Base-by-base conservation (phyloP, 2,329 filamentous ascomycete genomes). In the Phyllosticta citrichinensis region DNA sequence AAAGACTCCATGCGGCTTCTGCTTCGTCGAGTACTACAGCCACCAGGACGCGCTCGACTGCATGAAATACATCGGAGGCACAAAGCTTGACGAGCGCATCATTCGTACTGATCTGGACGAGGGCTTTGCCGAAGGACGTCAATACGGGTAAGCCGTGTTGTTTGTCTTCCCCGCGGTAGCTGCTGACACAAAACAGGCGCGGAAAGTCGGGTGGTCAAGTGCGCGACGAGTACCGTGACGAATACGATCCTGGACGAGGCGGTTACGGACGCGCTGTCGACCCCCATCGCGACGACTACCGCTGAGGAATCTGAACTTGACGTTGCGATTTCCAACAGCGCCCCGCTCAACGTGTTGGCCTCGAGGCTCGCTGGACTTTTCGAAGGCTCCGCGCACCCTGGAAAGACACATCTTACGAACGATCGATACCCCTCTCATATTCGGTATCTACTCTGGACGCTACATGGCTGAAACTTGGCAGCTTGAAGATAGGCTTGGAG, bases 1-100 rank as follows among this genome's bases (percentile, higher is more conserved):
- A 76, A 99, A 99, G 80, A 99, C 94, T 0, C 94, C 94, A 1
- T 99, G 94, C 76, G 94, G 94, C 51, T 99, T 99, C 81, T 99
- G 94, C 81, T 99, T 99, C 72, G 94, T 99, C 70, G 94, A 99
- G 77, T 99, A 99, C 79, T 97, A 97, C 79, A 97, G 87, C 30
- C 94, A 97, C 74, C 88, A 96, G 72, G 94, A 99, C 74, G 94
- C 94, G 9, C 82, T 99, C 56, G 94, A 99, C 74, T 97, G 93
- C 76, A 87, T 99, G 86, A 99, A 97, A 77, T 99, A 97, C 74
- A 87, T 99, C 69, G 94, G 94, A 61, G 94, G 94, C 62, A 99
- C 94, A 40, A 99, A 99, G 79, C 83, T 99, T 54, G 94, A 99
- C 74, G 94, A 99, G 81, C 87, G 94, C 68, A 87, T 99, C 71